Base-by-base conservation (phyloP, 768 basidiomycete species). In the Phlebiopsis flavidoalba region DNA sequence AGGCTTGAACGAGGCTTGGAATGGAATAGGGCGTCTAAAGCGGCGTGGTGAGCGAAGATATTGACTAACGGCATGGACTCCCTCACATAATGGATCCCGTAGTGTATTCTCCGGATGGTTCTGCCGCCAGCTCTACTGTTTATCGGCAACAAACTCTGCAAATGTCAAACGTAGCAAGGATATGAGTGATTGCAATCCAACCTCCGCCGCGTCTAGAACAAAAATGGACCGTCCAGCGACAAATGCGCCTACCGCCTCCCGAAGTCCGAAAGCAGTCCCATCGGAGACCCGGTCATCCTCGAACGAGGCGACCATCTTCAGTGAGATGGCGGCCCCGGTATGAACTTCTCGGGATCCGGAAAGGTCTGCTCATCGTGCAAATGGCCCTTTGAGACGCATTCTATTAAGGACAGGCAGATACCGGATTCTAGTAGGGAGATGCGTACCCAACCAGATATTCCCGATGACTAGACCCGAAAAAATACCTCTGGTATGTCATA, bases 171-270 rank as follows among this genome's bases (percentile, higher is more conserved):
- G 33, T 33, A 19, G 53, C 19, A 2, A 53, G 53, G 10, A 53
- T 53, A n/a, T 21, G n/a, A 6, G 53, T 33, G 15, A 40, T 40
- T 6, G 53, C 53, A 7, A 37, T 4, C 53, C 53, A 53, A 19
- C n/a, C n/a, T n/a, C n/a, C n/a, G 37, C 17, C 2, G 19, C 21
- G 12, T 53, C 53, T 19, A 36, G 33, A 31, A 36, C 55, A 45
- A 89, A n/a, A 78, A 67, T 86, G 73, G n/a, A n/a, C 35, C 71
- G 66, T 17, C 88, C 88, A 0, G 88, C n/a, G 88, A 67, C 88
- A 89, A 37, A 79, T 79, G 57, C 72, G 72, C 60, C 80, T 71
- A 10, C 80, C 72, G 72, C 60, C 80, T 71, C 10, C 80, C 80
- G 61, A 81, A 83, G 11, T n/a, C 82, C 82, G 63, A 80, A 83